Conservation (phyloP, 2,329 filamentous ascomycete genomes). For the Fusarium stilboides region DNA sequence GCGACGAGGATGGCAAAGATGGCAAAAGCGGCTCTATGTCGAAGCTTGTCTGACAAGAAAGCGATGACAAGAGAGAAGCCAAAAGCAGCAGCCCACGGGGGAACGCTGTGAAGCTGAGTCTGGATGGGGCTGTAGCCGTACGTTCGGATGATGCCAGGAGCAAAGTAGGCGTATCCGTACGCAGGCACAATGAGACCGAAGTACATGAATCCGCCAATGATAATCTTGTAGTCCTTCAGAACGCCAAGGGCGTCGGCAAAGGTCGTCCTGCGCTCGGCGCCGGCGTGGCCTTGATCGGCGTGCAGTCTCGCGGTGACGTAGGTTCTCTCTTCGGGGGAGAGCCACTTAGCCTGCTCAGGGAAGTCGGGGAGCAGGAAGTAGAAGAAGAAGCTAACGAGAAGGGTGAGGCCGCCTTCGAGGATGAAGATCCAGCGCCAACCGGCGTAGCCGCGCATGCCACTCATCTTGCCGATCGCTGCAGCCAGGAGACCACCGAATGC, state of each 20-base stretch:
- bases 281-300: slow-evolving; percentile 78
- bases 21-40: slow-evolving; percentile 82
- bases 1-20: slow-evolving; percentile 77
- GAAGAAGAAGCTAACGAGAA: slow-evolving; percentile 72
- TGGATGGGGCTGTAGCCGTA: slow-evolving; percentile 74
- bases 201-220: slow-evolving; percentile 85
- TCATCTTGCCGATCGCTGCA: slow-evolving; percentile 91
- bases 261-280: slow-evolving; percentile 73
- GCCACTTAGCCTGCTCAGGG: slow-evolving; percentile 81
- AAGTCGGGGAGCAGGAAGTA: slow-evolving; percentile 82
- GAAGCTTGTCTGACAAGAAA: slow-evolving; percentile 76
- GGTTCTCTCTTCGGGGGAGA: slow-evolving; percentile 76
- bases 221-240: slow-evolving; percentile 81
- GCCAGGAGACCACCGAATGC: slow-evolving; percentile 91
- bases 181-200: slow-evolving; percentile 84
- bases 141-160: slow-evolving; percentile 77
- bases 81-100: slow-evolving; percentile 79
- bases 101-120: slow-evolving; percentile 71
- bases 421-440: slow-evolving; percentile 92
- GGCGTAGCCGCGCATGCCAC: slow-evolving; percentile 74
- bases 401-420: slow-evolving; percentile 78
- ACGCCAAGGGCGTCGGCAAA: slow-evolving; percentile 72
- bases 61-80: slow-evolving; percentile 84
- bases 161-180: slow-evolving; percentile 84
- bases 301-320: slow-evolving; percentile 77